Percentiles rank a stretch among this genome's conserved stretches.
These are phyloP conservation scores for Linnemannia hyalina DNA, from an alignment of 192 early-diverging fungal species.

Conservation along the genomic window DNA sequence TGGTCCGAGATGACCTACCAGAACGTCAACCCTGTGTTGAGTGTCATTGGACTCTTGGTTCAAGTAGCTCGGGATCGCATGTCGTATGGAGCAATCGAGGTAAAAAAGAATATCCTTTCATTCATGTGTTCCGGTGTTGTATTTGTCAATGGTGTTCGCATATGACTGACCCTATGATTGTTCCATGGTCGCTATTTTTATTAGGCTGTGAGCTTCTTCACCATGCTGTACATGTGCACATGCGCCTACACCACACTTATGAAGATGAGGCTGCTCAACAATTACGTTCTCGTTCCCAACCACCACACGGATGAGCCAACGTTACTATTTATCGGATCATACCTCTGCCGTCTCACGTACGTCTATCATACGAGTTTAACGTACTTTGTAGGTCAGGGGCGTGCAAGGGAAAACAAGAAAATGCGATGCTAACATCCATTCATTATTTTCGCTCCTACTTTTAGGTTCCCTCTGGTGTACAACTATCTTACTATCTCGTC, in stretches of 20 bases:
- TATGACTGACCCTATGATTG: neutral
- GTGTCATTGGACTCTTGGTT: conserved; percentile 77
- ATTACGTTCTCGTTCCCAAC: conserved; percentile 90
- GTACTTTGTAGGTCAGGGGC: too few relatives aligned
- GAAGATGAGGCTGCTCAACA: conserved; percentile 89
- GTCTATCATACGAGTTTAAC: conserved; percentile 3
- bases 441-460: neutral
- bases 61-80: conserved; percentile 57
- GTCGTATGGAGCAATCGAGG: conserved; percentile 76
- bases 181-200: neutral
- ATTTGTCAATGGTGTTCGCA: neutral
- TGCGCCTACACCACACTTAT: conserved; percentile 94
- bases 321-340: conserved; percentile 93
- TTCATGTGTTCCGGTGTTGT: too few relatives aligned
- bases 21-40: conserved; percentile 71
- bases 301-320: conserved; percentile 95
- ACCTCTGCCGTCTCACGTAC: conserved; percentile 86
- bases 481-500: conserved; percentile 88
- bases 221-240: conserved; percentile 91
- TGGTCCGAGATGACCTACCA: conserved; percentile 98
- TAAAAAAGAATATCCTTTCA: conserved; percentile 14
- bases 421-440: neutral
- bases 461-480: conserved; percentile 87
- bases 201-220: conserved; percentile 78
- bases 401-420: neutral